Evolutionary conservation across 306 rosid genomes (phyloP).

Genomic region (Begonia masoniana): DNA sequence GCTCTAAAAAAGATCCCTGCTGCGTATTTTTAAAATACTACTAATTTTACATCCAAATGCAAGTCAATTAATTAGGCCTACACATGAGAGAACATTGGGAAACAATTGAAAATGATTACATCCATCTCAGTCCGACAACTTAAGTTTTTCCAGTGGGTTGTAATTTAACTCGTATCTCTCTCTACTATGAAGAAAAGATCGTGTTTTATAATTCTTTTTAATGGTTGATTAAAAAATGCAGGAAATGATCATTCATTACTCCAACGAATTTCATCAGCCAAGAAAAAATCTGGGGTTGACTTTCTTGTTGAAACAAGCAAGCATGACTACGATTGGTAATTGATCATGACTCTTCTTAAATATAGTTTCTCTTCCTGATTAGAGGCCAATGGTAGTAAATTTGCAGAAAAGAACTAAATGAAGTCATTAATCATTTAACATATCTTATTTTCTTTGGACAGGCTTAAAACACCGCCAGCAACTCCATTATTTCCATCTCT

Average conservation of each 20-base stretch:
- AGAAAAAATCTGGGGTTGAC: conserved; percentile 36
- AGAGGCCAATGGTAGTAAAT: too few species aligned
- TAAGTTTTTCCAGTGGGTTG: background rate
- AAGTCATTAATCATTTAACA: background rate
- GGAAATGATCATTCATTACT: conserved; percentile 27
- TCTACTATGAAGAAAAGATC: background rate
- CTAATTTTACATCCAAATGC: background rate
- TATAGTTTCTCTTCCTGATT: too few species aligned
- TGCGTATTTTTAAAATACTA: background rate
- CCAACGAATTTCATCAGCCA: conserved; percentile 45
- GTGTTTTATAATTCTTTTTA: background rate
- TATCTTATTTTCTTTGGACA: conserved; percentile 4
- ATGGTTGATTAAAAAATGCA: conserved; percentile 8
- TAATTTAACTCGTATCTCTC: background rate
- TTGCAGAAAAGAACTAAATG: background rate
- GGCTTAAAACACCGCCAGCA: conserved; percentile 93
- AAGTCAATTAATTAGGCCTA: too few species aligned
- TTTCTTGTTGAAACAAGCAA: conserved; percentile 36
- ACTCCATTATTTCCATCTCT: conserved; percentile 84
- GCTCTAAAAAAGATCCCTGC: background rate
- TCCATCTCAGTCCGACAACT: too few species aligned
- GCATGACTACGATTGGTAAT: conserved; percentile 65
- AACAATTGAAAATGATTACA: too few species aligned
- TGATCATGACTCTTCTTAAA: background rate
- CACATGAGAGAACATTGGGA: too few species aligned